These are phyloP conservation scores for Centaurea solstitialis DNA, from an alignment of 129 eudicot genomes.

Conservation along the genomic window DNA sequence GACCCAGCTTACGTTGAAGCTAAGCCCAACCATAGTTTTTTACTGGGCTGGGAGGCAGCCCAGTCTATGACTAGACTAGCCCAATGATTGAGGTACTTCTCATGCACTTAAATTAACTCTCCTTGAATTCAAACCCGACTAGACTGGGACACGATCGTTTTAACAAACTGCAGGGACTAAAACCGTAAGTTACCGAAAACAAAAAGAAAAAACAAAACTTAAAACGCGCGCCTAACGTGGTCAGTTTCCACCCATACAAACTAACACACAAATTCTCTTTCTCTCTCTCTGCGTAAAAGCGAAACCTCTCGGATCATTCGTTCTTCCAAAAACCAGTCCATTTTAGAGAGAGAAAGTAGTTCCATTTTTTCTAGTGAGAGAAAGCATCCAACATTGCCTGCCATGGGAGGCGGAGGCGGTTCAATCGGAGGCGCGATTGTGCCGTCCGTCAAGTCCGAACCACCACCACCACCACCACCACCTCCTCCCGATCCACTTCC, in stretches of 20 bases:
- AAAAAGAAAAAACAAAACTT: conserved; percentile 15
- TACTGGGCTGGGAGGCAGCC: no score
- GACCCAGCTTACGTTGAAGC: no score
- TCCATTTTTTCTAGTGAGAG: not conserved
- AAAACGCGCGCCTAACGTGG: conserved; percentile 67
- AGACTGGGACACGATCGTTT: no score
- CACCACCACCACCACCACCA: conserved; percentile 20
- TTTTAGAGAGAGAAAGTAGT: conserved; percentile 22
- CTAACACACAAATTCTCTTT: not conserved
- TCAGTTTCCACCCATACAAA: conserved; percentile 64
- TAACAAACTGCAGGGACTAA: not conserved
- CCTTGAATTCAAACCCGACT: no score
- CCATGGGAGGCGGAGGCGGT: conserved; percentile 25
- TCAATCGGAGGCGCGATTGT: conserved; percentile 65
- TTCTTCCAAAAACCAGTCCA: not conserved
- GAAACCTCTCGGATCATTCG: conserved; percentile 26
- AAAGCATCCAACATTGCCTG: conserved; percentile 24
- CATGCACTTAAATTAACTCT: no score
- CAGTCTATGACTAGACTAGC: no score
- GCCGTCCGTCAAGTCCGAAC: conserved; percentile 66
- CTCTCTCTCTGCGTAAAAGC: no score
- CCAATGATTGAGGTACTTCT: no score
- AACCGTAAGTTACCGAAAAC: not conserved
- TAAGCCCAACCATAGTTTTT: no score
- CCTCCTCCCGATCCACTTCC: conserved; percentile 16